Evolutionary conservation across 2,329 filamentous ascomycete species (phyloP).

Genomic region (Ceratocystis papillata): DNA sequence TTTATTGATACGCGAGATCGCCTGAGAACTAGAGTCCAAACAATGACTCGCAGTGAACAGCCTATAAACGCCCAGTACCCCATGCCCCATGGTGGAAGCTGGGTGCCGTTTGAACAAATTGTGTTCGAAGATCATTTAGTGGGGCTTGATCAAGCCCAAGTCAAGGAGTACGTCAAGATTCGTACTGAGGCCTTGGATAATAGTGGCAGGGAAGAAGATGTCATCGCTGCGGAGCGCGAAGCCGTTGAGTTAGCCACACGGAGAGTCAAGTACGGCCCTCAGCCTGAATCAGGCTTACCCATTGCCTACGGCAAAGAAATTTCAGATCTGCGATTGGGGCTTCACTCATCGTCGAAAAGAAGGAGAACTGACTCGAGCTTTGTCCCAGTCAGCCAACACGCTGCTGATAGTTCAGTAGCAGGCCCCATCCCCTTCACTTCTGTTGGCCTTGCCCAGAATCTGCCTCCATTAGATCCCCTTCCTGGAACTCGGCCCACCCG

Average conservation of each 20-base stretch:
- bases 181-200: constrained; percentile 33
- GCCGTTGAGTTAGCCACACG: constrained; percentile 41
- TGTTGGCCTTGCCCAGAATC: constrained; percentile 19
- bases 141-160: constrained; percentile 44
- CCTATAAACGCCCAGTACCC: constrained; percentile 38
- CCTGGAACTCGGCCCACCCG: constrained; percentile 46
- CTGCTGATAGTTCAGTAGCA: background rate
- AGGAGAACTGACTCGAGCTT: constrained; percentile 25
- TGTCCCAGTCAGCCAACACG: constrained; percentile 7
- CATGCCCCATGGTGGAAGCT: constrained; percentile 50
- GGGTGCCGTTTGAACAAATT: constrained; percentile 52
- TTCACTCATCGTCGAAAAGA: constrained; percentile 16
- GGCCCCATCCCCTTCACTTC: constrained; percentile 22
- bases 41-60: constrained; percentile 39
- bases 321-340: background rate
- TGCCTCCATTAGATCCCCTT: constrained; percentile 34
- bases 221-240: constrained; percentile 33
- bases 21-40: constrained; percentile 22
- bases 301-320: constrained; percentile 41
- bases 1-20: constrained; percentile 44
- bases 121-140: constrained; percentile 49
- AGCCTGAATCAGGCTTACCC: constrained; percentile 35
- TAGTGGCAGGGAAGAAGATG: constrained; percentile 34
- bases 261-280: constrained; percentile 36
- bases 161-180: constrained; percentile 54